phyloP scores from a whole-genome alignment of 2,329 filamentous ascomycete species.

The Fusarium metavorans region DNA sequence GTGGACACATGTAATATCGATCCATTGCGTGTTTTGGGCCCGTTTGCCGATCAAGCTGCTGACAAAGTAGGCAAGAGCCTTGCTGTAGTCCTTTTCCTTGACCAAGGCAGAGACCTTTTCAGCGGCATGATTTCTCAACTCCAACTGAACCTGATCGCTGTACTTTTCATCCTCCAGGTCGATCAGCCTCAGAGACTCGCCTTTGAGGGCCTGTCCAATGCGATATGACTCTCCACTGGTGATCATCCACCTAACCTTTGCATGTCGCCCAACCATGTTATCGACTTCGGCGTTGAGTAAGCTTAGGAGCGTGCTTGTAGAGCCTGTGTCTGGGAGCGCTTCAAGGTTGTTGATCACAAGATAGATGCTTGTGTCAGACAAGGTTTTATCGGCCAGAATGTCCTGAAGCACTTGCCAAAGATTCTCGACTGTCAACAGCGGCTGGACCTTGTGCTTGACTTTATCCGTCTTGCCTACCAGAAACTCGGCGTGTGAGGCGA shows the following conservation, averaged over 20 bases:
- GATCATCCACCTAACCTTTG: slow-evolving; percentile 53
- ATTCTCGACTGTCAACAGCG: slow-evolving; percentile 31
- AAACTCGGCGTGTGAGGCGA: slow-evolving; percentile 52
- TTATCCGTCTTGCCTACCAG: slow-evolving; percentile 43
- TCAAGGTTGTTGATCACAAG: slow-evolving; percentile 58
- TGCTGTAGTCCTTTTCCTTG: slow-evolving; percentile 54
- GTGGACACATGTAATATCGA: slow-evolving; percentile 57
- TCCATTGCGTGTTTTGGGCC: slow-evolving; percentile 58
- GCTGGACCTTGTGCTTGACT: slow-evolving; percentile 12
- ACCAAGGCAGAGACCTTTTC: slow-evolving; percentile 51
- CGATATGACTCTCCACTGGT: slow-evolving; percentile 48
- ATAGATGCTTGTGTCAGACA: slow-evolving; percentile 46
- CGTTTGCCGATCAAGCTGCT: slow-evolving; percentile 56
- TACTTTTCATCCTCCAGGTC: slow-evolving; percentile 38
- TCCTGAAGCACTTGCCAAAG: slow-evolving; percentile 57
- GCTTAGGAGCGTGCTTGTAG: slow-evolving; percentile 19
- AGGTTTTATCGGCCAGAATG: slow-evolving; percentile 51
- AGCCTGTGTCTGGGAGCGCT: slow-evolving; percentile 46
- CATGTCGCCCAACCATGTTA: slow-evolving; percentile 1
- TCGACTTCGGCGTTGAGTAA: slow-evolving; percentile 14
- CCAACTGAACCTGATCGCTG: slow-evolving; percentile 29
- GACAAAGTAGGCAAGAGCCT: slow-evolving; percentile 56
- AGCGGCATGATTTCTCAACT: slow-evolving; percentile 46
- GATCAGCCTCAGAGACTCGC: slow-evolving; percentile 16
- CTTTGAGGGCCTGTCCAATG: slow-evolving; percentile 14